Percentiles rank a stretch among this genome's conserved stretches.
phyloP scores from a whole-genome alignment of 1,284 basidiomycete species.

The Phellopilus nigrolimitatus region DNA sequence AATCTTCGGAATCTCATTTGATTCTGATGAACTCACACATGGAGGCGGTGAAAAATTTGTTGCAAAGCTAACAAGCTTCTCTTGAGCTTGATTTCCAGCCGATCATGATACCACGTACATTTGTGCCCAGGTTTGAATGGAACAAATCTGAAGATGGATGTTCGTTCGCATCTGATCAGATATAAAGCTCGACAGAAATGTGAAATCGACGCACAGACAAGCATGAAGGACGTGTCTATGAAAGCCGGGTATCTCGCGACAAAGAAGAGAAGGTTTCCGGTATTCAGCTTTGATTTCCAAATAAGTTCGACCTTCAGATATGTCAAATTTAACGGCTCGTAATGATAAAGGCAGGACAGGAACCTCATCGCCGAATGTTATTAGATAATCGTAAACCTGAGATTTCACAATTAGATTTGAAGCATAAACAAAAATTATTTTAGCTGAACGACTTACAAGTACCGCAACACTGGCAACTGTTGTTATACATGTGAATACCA shows the following conservation, averaged over 20 bases:
- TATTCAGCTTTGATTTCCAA: slow-evolving; percentile 12
- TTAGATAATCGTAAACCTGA: not conserved
- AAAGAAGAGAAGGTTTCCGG: slow-evolving; percentile 13
- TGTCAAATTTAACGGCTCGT: not conserved
- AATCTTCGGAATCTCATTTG: not conserved
- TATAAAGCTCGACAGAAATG: not conserved
- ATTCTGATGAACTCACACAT: not conserved
- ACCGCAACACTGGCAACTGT: not conserved
- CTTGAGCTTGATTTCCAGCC: not conserved
- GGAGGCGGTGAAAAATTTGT: not conserved
- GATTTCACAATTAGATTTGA: not conserved
- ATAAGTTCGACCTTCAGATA: slow-evolving; percentile 11
- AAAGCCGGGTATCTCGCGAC: slow-evolving; percentile 12
- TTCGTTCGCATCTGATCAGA: too few species aligned
- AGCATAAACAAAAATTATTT: not conserved
- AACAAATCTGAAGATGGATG: slow-evolving; percentile 44
- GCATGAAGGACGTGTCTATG: slow-evolving; percentile 5
- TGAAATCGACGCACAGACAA: slow-evolving; percentile 3
- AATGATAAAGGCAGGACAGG: not conserved
- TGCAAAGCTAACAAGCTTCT: not conserved
- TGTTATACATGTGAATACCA: not conserved
- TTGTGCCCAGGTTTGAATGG: not conserved
- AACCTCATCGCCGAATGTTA: not conserved
- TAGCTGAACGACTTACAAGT: not conserved
- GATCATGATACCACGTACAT: not conserved